These are phyloP conservation scores for Spathaspora boniae DNA, from an alignment of 805 yeast species.

Conservation along the genomic window DNA sequence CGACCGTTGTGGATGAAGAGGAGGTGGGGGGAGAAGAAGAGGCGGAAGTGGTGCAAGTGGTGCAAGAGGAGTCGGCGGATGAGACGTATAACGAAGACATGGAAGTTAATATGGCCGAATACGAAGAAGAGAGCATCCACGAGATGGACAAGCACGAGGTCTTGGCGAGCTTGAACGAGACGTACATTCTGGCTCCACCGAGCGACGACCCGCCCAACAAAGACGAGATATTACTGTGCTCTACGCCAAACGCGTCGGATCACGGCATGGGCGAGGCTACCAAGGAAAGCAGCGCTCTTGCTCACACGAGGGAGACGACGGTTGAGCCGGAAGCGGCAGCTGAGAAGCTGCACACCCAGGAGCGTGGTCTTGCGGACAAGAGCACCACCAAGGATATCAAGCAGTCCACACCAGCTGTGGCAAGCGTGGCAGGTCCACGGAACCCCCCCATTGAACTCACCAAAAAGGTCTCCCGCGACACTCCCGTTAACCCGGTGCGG, in stretches of 20 bases:
- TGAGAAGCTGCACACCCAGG: no score
- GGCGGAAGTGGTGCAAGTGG: conserved; percentile 2
- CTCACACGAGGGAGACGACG: neutral
- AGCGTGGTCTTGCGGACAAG: no score
- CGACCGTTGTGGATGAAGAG: conserved; percentile 2
- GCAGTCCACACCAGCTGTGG: neutral
- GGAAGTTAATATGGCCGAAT: conserved; percentile 4
- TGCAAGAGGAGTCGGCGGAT: neutral
- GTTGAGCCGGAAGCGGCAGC: neutral
- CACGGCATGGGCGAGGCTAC: neutral
- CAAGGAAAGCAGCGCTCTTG: neutral
- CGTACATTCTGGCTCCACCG: neutral
- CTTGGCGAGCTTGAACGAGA: neutral
- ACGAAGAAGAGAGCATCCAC: conserved; percentile 5
- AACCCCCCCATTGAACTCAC: no score
- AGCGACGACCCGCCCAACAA: neutral
- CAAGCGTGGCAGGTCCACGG: no score
- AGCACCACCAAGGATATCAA: neutral
- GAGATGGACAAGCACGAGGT: conserved; percentile 3
- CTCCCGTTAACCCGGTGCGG: conserved; percentile 1
- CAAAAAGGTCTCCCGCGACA: no score
- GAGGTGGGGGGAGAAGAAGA: conserved; percentile 2
- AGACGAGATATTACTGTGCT: conserved; percentile 7
- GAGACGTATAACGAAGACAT: conserved; percentile 5
- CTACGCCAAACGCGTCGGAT: conserved; percentile 1